A percentile compares a stretch with the other conserved stretches of the same genome.
These are phyloP conservation scores for Oryza coarctata DNA, from an alignment of 176 grass and related monocot genomes.

Conservation along the genomic window DNA sequence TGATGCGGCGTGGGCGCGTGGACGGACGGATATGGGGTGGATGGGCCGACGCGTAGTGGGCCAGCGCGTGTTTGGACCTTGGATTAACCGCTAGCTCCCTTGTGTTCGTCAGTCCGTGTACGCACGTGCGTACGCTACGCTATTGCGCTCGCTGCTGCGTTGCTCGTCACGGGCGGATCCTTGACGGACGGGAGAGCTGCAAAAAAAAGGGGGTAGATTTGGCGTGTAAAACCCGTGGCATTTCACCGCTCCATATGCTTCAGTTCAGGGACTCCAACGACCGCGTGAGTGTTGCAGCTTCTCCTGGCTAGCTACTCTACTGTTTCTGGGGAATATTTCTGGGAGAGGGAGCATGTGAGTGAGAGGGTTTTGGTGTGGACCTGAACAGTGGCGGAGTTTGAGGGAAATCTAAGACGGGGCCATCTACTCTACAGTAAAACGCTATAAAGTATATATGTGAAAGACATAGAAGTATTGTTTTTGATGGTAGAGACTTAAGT, in stretches of 20 bases:
- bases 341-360: neutral
- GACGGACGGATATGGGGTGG: no score
- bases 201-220: neutral
- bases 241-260: constrained; percentile 1
- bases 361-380: neutral
- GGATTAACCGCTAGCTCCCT: constrained; percentile 10
- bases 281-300: neutral
- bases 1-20: constrained; percentile 6
- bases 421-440: no score
- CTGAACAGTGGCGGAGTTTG: no score
- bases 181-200: neutral
- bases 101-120: neutral
- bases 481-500: no score
- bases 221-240: neutral
- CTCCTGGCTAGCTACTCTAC: neutral
- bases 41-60: constrained; percentile 26
- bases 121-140: neutral
- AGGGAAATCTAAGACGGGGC: no score
- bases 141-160: neutral
- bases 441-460: no score
- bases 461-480: no score
- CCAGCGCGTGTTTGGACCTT: neutral
- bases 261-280: neutral
- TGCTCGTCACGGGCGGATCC: constrained; percentile 13
- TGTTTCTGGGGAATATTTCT: neutral